Conservation (phyloP, 2,329 filamentous ascomycete species). For the Calonectria crousiana region DNA sequence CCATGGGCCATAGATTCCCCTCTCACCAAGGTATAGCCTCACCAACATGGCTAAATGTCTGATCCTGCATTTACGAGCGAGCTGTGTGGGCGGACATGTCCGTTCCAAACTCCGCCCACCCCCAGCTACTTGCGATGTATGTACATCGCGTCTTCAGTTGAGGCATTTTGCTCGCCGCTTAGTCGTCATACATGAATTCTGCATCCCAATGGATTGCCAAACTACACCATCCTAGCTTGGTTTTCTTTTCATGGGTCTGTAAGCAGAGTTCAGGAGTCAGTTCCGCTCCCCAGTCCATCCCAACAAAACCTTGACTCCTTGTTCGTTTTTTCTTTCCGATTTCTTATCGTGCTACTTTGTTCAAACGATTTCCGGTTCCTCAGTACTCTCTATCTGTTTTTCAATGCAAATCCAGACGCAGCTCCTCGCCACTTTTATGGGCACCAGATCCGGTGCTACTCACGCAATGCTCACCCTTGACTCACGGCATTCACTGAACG, state of each 20-base stretch:
- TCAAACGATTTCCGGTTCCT: neutral
- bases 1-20: neutral
- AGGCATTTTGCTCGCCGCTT: neutral
- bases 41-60: neutral
- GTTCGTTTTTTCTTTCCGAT: neutral
- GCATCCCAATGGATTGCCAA: neutral
- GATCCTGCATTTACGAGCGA: neutral
- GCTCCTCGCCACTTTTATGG: no score
- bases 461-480: no score
- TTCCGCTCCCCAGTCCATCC: neutral
- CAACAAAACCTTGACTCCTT: neutral
- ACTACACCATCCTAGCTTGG: neutral
- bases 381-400: neutral
- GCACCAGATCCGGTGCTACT: no score
- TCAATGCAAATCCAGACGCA: no score
- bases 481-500: no score
- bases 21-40: no score
- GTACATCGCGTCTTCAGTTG: neutral
- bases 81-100: neutral
- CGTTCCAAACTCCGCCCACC: neutral
- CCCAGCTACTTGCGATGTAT: neutral
- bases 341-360: neutral
- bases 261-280: neutral
- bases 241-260: neutral
- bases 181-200: neutral